Evolutionary conservation across 176 grass and related monocot genomes (phyloP).

Genomic region (Paspalum notatum): DNA sequence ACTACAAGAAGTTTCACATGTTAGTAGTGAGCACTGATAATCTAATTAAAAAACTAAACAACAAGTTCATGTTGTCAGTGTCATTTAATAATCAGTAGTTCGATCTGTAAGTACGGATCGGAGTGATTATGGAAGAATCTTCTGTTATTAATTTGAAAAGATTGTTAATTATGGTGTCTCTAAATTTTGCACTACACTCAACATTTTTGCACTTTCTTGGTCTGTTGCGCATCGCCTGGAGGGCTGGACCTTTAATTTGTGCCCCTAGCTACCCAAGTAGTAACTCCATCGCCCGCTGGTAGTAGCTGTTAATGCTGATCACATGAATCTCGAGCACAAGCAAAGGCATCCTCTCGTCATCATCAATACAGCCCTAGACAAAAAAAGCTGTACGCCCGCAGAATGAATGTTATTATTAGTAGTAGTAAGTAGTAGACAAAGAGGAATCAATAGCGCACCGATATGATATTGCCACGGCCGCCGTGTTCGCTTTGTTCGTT

Average conservation of each 20-base stretch:
- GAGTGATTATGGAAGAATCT: background rate
- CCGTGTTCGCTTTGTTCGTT: too few relatives aligned
- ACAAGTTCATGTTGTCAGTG: background rate
- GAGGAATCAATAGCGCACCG: too few relatives aligned
- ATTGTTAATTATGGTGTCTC: background rate
- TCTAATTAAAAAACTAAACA: too few relatives aligned
- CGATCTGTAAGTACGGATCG: background rate
- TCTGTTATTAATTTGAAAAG: background rate
- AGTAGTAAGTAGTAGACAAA: too few relatives aligned
- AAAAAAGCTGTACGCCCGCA: background rate
- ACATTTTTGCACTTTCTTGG: too few relatives aligned
- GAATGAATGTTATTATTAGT: too few relatives aligned
- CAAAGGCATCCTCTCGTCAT: background rate
- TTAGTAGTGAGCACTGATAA: background rate
- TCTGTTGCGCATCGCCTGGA: too few relatives aligned
- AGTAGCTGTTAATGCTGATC: slow-evolving; percentile 38
- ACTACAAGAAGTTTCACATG: background rate
- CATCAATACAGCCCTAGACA: background rate
- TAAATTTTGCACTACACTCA: too few relatives aligned
- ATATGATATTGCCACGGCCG: too few relatives aligned
- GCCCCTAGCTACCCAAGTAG: too few relatives aligned
- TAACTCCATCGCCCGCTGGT: background rate
- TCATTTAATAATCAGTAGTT: background rate
- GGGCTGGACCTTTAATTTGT: too few relatives aligned
- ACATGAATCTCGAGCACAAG: slow-evolving; percentile 39